A percentile compares a stretch with the other conserved stretches of the same genome.
phyloP scores from a whole-genome alignment of 129 eudicot species.

The Tagetes patula region DNA sequence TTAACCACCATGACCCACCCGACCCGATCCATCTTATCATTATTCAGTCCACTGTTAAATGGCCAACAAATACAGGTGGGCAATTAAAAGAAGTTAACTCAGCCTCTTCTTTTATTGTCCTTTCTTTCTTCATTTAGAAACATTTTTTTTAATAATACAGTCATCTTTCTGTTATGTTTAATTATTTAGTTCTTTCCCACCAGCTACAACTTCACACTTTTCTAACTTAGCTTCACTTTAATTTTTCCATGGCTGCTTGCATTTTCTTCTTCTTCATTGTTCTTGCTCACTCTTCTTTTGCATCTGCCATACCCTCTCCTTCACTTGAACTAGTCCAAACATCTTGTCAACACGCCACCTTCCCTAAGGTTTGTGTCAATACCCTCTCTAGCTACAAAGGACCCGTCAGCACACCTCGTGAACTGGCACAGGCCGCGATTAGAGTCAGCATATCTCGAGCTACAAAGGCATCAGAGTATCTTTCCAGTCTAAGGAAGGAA shows the following conservation, averaged over 20 bases:
- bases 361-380: slow-evolving; percentile 65
- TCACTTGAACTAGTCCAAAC: slow-evolving; percentile 44
- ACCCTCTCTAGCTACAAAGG: slow-evolving; percentile 60
- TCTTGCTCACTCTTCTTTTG: slow-evolving; percentile 3
- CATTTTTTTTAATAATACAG: slow-evolving; percentile 16
- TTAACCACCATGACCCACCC: slow-evolving; percentile 12
- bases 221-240: slow-evolving; percentile 22
- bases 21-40: slow-evolving; percentile 16
- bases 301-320: slow-evolving; percentile 17
- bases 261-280: slow-evolving; percentile 29
- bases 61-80: slow-evolving; percentile 40
- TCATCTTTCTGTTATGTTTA: not conserved
- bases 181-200: slow-evolving; percentile 29
- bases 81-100: slow-evolving; percentile 25
- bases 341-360: slow-evolving; percentile 77
- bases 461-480: slow-evolving; percentile 37
- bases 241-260: slow-evolving; percentile 28
- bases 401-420: slow-evolving; percentile 53
- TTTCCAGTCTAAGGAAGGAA: slow-evolving; percentile 38
- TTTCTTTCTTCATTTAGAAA: slow-evolving; percentile 21
- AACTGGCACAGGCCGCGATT: slow-evolving; percentile 73
- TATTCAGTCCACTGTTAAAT: slow-evolving; percentile 17
- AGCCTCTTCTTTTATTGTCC: slow-evolving; percentile 30
- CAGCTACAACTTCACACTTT: slow-evolving; percentile 34
- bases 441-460: slow-evolving; percentile 63